Evolutionary conservation across 2,329 filamentous ascomycete genomes (phyloP).

Genomic region (Stemphylium lycopersici): DNA sequence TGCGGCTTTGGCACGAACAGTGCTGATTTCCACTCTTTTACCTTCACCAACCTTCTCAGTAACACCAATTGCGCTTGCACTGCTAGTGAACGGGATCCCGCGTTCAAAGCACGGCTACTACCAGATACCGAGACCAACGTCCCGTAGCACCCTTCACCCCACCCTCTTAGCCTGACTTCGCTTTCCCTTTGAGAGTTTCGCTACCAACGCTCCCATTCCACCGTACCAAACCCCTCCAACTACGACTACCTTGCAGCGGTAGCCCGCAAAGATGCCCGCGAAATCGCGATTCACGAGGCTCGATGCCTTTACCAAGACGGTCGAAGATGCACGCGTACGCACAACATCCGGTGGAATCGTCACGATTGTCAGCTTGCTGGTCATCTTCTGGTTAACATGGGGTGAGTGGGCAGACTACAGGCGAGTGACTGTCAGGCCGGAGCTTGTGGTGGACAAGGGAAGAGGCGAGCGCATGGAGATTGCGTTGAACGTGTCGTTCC

Average conservation of each 20-base stretch:
- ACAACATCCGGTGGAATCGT: slow-evolving; percentile 96
- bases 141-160: slow-evolving; percentile 16
- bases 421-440: slow-evolving; percentile 82
- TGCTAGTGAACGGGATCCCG: slow-evolving; percentile 2
- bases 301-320: slow-evolving; percentile 98
- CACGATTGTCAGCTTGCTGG: slow-evolving; percentile 85
- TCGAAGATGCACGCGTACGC: slow-evolving; percentile 94
- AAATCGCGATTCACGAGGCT: slow-evolving; percentile 96
- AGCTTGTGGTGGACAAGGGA: slow-evolving; percentile 95
- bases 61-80: slow-evolving; percentile 22
- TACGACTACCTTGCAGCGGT: slow-evolving; percentile 18
- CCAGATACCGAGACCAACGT: slow-evolving; percentile 12
- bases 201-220: slow-evolving; percentile 1
- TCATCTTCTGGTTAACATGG: slow-evolving; percentile 88
- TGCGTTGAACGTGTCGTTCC: slow-evolving; percentile 95
- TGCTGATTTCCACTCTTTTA: slow-evolving; percentile 31
- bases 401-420: slow-evolving; percentile 97
- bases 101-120: slow-evolving; percentile 8
- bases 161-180: slow-evolving; percentile 18
- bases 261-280: slow-evolving; percentile 68
- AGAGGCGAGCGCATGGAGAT: slow-evolving; percentile 99
- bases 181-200: slow-evolving; percentile 7
- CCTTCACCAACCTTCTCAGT: slow-evolving; percentile 1
- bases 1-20: slow-evolving; percentile 27
- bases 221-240: not conserved